phyloP scores from a whole-genome alignment of 495 filamentous ascomycete species.

The Aspergillus asperescens region DNA sequence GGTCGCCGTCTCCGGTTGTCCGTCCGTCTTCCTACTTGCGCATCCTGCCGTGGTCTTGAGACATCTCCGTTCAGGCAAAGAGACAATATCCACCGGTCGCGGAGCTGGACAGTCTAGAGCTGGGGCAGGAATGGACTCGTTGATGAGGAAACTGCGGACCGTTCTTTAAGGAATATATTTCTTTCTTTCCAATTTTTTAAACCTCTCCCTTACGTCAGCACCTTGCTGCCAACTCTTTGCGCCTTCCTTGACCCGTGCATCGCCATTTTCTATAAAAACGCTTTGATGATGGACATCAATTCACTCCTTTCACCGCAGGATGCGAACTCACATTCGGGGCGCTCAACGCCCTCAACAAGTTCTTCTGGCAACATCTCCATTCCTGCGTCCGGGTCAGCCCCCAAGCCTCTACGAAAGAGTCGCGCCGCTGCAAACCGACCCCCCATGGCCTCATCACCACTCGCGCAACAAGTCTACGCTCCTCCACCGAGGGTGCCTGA shows the following conservation, averaged over 20 bases:
- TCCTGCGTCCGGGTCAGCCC: constrained; percentile 26
- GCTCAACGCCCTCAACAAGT: constrained; percentile 36
- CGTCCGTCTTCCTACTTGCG: neutral
- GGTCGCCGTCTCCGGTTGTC: no score
- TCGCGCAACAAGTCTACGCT: constrained; percentile 39
- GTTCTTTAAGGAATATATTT: constrained; percentile 31
- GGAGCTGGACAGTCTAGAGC: constrained; percentile 22
- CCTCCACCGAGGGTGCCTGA: constrained; percentile 31
- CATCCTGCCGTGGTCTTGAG: neutral
- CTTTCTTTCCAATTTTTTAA: constrained; percentile 8
- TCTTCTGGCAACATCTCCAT: constrained; percentile 27
- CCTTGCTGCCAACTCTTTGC: constrained; percentile 9
- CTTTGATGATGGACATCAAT: constrained; percentile 62
- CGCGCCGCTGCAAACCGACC: constrained; percentile 31
- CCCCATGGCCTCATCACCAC: constrained; percentile 39
- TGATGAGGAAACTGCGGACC: constrained; percentile 32
- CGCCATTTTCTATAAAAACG: neutral
- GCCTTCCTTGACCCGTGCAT: constrained; percentile 5
- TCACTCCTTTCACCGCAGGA: constrained; percentile 66
- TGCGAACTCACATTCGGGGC: constrained; percentile 46
- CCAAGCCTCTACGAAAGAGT: constrained; percentile 33
- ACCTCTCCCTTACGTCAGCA: constrained; percentile 17
- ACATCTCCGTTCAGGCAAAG: neutral
- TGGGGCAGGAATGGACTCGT: constrained; percentile 43
- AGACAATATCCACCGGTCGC: neutral